phyloP scores from a whole-genome alignment of 106 monocot species.

The Ottelia alismoides region DNA sequence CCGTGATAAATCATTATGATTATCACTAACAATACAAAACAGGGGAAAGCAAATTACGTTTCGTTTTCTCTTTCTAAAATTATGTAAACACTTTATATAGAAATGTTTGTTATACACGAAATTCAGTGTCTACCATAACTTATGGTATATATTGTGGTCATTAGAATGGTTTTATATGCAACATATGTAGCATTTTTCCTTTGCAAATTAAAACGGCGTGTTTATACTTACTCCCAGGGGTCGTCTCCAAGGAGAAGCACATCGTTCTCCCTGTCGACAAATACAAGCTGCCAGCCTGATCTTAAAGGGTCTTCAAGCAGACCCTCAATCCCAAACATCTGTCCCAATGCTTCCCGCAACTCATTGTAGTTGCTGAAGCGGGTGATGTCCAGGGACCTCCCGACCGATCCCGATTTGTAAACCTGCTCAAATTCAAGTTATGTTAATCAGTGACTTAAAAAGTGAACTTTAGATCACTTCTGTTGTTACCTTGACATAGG shows the following conservation, averaged over 20 bases:
- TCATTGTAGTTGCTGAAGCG: conserved; percentile 92
- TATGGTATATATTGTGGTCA: too few relatives aligned
- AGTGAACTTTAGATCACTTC: background rate
- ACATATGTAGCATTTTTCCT: too few relatives aligned
- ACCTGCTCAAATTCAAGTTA: conserved; percentile 37
- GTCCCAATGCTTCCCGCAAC: conserved; percentile 78
- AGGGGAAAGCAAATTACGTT: too few relatives aligned
- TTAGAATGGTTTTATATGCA: too few relatives aligned
- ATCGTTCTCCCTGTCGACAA: conserved; percentile 99
- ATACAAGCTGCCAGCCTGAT: conserved; percentile 99
- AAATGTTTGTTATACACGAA: too few relatives aligned
- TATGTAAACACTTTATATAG: too few relatives aligned
- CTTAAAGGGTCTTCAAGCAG: conserved; percentile 96
- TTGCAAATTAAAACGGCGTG: too few relatives aligned
- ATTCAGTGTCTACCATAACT: too few relatives aligned
- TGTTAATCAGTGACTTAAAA: background rate
- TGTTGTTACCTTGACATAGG: conserved; percentile 79
- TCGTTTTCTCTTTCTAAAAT: too few relatives aligned
- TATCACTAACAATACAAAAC: too few relatives aligned
- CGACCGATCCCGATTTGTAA: conserved; percentile 87
- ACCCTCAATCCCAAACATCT: conserved; percentile 99
- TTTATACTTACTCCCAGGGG: conserved; percentile 95
- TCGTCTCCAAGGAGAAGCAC: conserved; percentile 99
- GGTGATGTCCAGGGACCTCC: conserved; percentile 87
- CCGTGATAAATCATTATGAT: too few relatives aligned